A percentile compares a stretch with the other conserved stretches of the same genome.
These are phyloP conservation scores for Malassezia globosa DNA, from an alignment of 1,284 basidiomycete species.

Conservation along the genomic window DNA sequence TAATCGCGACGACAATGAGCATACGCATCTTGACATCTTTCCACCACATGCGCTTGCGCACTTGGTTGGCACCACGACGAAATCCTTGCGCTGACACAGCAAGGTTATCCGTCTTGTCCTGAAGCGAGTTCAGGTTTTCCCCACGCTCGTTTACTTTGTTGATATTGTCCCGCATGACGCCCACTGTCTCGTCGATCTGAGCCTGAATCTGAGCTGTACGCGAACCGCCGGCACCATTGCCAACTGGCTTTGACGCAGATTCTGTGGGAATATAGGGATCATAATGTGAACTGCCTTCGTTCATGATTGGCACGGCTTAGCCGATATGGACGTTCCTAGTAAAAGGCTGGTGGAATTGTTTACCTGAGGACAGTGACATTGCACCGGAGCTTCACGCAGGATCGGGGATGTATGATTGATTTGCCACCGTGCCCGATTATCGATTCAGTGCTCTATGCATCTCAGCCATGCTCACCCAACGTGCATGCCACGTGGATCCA, in stretches of 20 bases:
- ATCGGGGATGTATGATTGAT: no score
- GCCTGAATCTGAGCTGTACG: constrained; percentile 43
- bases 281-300: constrained; percentile 21
- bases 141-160: constrained; percentile 73
- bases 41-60: constrained; percentile 76
- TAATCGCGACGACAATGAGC: constrained; percentile 35
- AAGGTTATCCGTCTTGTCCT: constrained; percentile 96
- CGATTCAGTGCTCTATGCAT: no score
- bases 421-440: no score
- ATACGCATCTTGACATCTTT: constrained; percentile 31
- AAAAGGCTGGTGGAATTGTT: neutral
- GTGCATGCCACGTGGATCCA: constrained; percentile 9
- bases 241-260: constrained; percentile 22
- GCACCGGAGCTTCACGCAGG: no score
- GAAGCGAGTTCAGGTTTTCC: constrained; percentile 80
- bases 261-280: constrained; percentile 44
- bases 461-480: no score
- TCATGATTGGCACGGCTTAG: no score
- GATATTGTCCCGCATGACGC: constrained; percentile 96
- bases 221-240: constrained; percentile 31
- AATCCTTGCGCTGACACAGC: constrained; percentile 98
- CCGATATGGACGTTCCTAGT: no score
- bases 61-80: constrained; percentile 87
- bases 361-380: no score
- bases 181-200: constrained; percentile 49